phyloP scores from a whole-genome alignment of 208 protist genomes.

The Tritrichomonas foetus region DNA sequence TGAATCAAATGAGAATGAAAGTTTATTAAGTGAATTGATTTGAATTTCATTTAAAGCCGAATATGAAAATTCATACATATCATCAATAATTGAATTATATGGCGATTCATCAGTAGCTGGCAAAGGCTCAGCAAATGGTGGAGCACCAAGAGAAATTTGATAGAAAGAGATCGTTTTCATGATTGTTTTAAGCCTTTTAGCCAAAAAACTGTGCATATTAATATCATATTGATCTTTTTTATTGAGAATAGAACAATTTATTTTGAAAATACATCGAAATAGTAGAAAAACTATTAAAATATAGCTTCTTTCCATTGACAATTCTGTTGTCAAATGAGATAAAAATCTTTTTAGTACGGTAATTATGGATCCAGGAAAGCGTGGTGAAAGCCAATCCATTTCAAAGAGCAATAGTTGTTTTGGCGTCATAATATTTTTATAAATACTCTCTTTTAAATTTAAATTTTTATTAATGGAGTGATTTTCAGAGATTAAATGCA shows the following conservation, averaged over 20 bases:
- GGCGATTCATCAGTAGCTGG: background rate
- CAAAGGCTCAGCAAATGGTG: background rate
- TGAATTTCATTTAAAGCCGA: background rate
- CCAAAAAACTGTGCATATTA: too few relatives aligned
- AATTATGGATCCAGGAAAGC: background rate
- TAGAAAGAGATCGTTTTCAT: background rate
- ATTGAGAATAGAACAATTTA: too few relatives aligned
- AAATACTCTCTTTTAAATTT: too few relatives aligned
- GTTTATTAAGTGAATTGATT: background rate
- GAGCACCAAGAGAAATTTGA: background rate
- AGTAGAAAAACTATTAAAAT: background rate
- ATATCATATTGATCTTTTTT: too few relatives aligned
- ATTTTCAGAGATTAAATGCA: too few relatives aligned
- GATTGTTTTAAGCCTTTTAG: too few relatives aligned
- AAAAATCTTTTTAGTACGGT: background rate
- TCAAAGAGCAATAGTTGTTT: conserved; percentile 5
- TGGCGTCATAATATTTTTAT: too few relatives aligned
- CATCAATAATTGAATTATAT: background rate
- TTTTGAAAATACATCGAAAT: background rate
- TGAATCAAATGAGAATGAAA: too few relatives aligned
- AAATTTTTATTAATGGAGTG: too few relatives aligned
- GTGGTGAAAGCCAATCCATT: background rate
- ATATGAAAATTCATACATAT: background rate
- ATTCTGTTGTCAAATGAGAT: too few relatives aligned
- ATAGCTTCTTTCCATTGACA: background rate